These are phyloP conservation scores for Mucor saturninus DNA, from an alignment of 371 early-diverging fungal species.

Conservation along the genomic window DNA sequence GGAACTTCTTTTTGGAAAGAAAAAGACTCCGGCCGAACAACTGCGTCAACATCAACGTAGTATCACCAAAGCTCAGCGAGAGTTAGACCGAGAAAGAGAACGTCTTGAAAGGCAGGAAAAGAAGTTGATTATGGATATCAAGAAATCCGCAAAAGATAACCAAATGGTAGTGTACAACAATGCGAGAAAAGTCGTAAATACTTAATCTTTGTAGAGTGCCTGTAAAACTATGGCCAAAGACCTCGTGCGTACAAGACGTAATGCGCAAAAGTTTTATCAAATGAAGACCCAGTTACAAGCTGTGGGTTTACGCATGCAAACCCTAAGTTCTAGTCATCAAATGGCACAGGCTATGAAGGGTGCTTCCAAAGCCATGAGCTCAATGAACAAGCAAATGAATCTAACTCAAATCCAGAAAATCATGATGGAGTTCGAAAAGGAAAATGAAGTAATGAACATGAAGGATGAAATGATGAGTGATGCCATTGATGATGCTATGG, in stretches of 20 bases:
- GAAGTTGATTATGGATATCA: conserved; percentile 91
- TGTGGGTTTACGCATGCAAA: conserved; percentile 89
- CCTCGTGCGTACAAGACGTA: conserved; percentile 89
- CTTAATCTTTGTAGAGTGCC: conserved; percentile 63
- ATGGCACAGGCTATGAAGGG: conserved; percentile 97
- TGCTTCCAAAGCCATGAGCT: conserved; percentile 92
- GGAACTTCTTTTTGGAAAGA: conserved; percentile 72
- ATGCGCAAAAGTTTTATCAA: conserved; percentile 93
- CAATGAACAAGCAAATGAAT: conserved; percentile 94
- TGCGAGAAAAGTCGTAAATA: no score
- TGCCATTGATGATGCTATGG: conserved; percentile 94
- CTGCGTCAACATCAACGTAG: conserved; percentile 91
- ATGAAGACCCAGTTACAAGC: conserved; percentile 96
- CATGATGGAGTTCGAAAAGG: conserved; percentile 96
- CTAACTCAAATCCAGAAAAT: conserved; percentile 92
- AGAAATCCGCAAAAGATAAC: conserved; percentile 87
- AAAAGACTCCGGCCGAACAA: conserved; percentile 87
- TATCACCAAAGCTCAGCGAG: conserved; percentile 87
- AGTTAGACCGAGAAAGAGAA: conserved; percentile 88
- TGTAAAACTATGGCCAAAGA: conserved; percentile 98
- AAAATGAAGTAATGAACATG: conserved; percentile 97
- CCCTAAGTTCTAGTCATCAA: conserved; percentile 90
- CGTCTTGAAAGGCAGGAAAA: conserved; percentile 94
- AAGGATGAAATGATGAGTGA: conserved; percentile 98
- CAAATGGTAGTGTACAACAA: no score